phyloP scores from a whole-genome alignment of 352 stramenopile species.

The Chrysophaeum taylorii region DNA sequence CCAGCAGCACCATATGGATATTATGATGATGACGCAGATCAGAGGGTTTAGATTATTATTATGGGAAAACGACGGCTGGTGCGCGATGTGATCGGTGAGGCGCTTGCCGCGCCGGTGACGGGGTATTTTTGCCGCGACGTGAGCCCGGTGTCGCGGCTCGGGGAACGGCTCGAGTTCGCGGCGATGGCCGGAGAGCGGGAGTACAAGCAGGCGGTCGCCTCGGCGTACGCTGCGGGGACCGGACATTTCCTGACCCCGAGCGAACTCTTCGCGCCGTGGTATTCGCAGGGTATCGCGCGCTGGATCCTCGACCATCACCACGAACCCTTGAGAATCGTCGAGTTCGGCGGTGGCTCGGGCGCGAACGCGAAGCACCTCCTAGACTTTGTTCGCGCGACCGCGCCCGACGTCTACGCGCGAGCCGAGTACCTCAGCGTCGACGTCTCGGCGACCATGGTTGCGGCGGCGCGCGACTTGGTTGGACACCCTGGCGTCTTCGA shows the following conservation, averaged over 20 bases:
- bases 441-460: neutral
- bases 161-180: neutral
- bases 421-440: neutral
- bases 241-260: neutral
- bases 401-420: neutral
- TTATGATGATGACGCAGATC: too few relatives aligned
- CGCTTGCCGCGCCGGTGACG: neutral
- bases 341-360: conserved; percentile 1
- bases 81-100: neutral
- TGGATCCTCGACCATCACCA: neutral
- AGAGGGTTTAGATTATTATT: too few relatives aligned
- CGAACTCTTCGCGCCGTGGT: conserved; percentile 6
- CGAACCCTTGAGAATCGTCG: neutral
- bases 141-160: neutral
- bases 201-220: neutral
- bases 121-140: neutral
- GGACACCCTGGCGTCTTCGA: neutral
- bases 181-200: neutral
- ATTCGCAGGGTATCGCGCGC: neutral
- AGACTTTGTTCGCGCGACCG: neutral
- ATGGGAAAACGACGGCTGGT: too few relatives aligned
- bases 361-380: neutral
- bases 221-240: neutral
- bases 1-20: too few relatives aligned
- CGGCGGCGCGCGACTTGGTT: neutral